Base-by-base conservation (phyloP, 1,139 yeast species). In the Eremothecium cymbalariae region DNA sequence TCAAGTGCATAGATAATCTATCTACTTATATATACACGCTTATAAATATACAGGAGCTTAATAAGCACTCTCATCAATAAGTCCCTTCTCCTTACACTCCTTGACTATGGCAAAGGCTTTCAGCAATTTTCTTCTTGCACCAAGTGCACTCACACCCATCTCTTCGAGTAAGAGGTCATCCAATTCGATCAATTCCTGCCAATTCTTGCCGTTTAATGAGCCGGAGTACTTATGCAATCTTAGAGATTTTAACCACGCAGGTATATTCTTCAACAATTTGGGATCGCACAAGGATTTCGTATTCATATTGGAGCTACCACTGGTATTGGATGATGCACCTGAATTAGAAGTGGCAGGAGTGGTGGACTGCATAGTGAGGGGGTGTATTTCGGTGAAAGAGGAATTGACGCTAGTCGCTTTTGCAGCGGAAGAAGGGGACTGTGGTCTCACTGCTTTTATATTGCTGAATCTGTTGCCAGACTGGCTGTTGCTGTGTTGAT, bases 151-250 rank as follows among this genome's bases (percentile, higher is more conserved):
- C 31, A 90, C 95, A 4, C 99, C 98, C 41, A 77, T 70, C 4
- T 68, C 68, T 47, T 80, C 88, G 50, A 93, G 67, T 38, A 75
- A 73, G 3, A 62, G 70, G 51, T 88, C 95, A 42, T 67, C 68
- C 46, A 83, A 65, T 47, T 73, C 74, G 38, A 90, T 72, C 63
- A 90, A 68, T 33, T 81, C 82, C 42, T 70, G 66, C 98, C 98
- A 90, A 18, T 72, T 68, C 45, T 79, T 65, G 45, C 76, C 79
- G 53, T 79, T 75, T 45, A 90, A 67, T 39, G 82, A 80, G 18
- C 79, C 90, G 4, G 97, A 88, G 62, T 90, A 90, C 61, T 90
- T 90, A 66, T 90, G 98, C 51, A 90, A 68, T 43, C 99, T 68
- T 44, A 90, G 65, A 14, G 88, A 71, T 57, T 94, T 79, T 57